Evolutionary conservation across 169 alveolate species (phyloP), one percentile per base, ranked within the genome.

Genomic region (Amoebophrya sp.): DNA sequence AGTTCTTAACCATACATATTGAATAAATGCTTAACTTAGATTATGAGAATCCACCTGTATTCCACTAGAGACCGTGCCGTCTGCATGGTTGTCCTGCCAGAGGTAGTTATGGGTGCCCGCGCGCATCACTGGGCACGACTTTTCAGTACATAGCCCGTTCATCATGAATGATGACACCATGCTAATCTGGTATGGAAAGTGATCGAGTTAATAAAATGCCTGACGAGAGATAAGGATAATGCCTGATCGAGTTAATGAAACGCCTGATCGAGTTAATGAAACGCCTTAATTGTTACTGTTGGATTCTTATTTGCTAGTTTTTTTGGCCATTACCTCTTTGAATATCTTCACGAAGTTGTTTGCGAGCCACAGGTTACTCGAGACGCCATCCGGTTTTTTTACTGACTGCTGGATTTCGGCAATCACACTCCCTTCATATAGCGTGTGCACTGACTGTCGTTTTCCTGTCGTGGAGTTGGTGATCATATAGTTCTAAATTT

Each of bases 31-130:
- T n/a, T n/a, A n/a, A n/a, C n/a, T n/a, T n/a, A n/a, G n/a, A n/a
- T n/a, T n/a, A n/a, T n/a, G n/a, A n/a, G n/a, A n/a, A n/a, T n/a
- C n/a, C n/a, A n/a, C n/a, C n/a, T 65, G 83, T 36, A 65, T 26
- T 1, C 83, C 83, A 36, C 39, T 0, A 36, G 83, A 26, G 33
- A 65, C 83, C 33, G 83, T 65, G 36, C 83, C 83, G 83, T 65
- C 83, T 6, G 83, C 39, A 36, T 65, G 2, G 33, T 65, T 29
- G 33, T 65, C 83, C 83, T 65, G 83, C 83, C 83, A 65, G 83
- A 65, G 83, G 83, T 65, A 65, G 83, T 65, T 65, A 36, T 65
- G 83, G 36, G 83, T 65, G 12, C 83, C 83, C 33, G 83, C 83
- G 1, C 83, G 83, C 83, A 65, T 65, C 83, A 18, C 26, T 6